Conservation (phyloP, 192 early-diverging fungal genomes). For the Umbelopsis sp. region DNA sequence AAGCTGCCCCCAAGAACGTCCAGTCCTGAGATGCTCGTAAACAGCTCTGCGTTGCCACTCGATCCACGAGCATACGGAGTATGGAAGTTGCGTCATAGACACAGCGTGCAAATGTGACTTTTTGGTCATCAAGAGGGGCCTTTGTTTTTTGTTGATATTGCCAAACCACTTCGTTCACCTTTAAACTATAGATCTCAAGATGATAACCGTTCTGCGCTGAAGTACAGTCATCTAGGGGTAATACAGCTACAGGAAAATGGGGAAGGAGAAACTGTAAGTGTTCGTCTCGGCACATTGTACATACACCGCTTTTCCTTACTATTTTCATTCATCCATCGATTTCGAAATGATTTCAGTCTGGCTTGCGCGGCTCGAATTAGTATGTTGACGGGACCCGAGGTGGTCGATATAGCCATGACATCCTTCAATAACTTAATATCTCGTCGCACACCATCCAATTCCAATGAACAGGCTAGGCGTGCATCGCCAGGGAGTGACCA, state of each 20-base stretch:
- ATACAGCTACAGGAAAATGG: neutral
- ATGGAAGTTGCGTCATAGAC: neutral
- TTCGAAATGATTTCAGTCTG: neutral
- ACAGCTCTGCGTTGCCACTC: neutral
- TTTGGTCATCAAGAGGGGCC: neutral
- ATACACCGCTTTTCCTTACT: neutral
- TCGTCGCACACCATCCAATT: neutral
- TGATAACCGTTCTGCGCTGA: neutral
- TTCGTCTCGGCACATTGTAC: neutral
- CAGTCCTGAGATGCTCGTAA: conserved; percentile 2
- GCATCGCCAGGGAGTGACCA: neutral
- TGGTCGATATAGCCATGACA: neutral
- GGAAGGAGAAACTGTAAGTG: neutral
- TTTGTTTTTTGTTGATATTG: neutral
- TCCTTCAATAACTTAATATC: neutral
- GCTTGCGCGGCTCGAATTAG: neutral
- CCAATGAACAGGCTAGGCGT: neutral
- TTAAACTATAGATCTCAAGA: neutral
- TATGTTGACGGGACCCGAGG: neutral
- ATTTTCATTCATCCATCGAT: conserved; percentile 10
- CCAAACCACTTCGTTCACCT: neutral
- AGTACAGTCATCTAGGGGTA: neutral
- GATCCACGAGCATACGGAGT: neutral
- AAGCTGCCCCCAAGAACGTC: neutral
- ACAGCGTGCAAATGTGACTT: neutral